A percentile compares a stretch with the other conserved stretches of the same genome.
Conservation (phyloP, 2,329 filamentous ascomycete genomes). For the Colletotrichum liriopes region DNA sequence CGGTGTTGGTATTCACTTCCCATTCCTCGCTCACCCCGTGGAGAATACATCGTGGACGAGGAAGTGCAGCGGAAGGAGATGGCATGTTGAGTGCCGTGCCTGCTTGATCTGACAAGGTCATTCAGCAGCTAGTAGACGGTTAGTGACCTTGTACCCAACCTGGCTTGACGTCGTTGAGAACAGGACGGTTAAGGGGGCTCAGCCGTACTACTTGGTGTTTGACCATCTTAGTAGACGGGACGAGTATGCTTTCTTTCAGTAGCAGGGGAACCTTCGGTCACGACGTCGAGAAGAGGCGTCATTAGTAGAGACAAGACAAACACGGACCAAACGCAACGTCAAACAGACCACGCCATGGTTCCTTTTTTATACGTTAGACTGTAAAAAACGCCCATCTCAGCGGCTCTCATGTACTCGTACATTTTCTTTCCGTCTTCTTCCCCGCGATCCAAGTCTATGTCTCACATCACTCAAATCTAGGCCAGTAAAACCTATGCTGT, state of each 20-base stretch:
- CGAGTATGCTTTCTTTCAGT: not conserved
- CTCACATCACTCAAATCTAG: not conserved
- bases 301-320: not conserved
- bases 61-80: no score
- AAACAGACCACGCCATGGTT: not conserved
- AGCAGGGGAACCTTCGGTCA: not conserved
- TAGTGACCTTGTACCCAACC: no score
- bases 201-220: no score
- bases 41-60: no score
- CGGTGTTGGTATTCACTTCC: no score
- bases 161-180: no score
- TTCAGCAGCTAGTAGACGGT: no score
- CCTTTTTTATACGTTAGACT: not conserved
- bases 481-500: not conserved
- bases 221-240: not conserved
- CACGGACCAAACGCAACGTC: not conserved
- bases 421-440: not conserved
- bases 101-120: no score
- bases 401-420: constrained; percentile 21
- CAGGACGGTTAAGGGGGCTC: no score
- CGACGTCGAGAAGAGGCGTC: not conserved
- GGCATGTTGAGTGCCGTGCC: no score
- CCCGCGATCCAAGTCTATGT: not conserved
- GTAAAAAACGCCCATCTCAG: constrained; percentile 4
- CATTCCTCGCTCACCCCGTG: no score